phyloP scores from a whole-genome alignment of 306 rosid genomes.

The Glycine latifolia region DNA sequence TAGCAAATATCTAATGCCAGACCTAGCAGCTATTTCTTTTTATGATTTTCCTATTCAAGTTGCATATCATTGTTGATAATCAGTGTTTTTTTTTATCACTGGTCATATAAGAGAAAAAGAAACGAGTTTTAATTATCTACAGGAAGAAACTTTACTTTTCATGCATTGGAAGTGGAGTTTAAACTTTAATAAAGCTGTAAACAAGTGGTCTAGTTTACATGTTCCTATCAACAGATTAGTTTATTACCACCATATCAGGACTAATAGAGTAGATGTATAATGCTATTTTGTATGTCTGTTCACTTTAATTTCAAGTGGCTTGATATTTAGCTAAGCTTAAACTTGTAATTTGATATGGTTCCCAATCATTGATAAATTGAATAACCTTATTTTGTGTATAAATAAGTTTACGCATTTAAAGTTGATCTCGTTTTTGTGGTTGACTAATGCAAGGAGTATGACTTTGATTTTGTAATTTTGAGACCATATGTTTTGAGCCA shows the following conservation, averaged over 20 bases:
- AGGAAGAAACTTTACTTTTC: neutral
- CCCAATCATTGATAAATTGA: no score
- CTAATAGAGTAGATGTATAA: neutral
- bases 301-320: no score
- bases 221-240: neutral
- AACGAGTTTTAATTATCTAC: neutral
- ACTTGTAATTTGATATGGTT: no score
- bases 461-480: constrained; percentile 9
- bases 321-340: no score
- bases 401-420: neutral
- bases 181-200: neutral
- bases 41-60: constrained; percentile 14
- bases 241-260: neutral
- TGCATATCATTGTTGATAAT: neutral
- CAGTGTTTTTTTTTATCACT: neutral
- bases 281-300: neutral
- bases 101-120: neutral
- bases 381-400: neutral
- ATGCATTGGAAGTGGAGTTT: neutral
- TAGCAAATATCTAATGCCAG: neutral
- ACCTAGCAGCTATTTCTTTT: constrained; percentile 24
- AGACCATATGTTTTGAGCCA: constrained; percentile 14
- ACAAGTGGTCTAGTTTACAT: neutral
- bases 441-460: neutral
- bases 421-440: constrained; percentile 3